phyloP scores from a whole-genome alignment of 441 rosid species.

The Pelargonium citronellum region DNA sequence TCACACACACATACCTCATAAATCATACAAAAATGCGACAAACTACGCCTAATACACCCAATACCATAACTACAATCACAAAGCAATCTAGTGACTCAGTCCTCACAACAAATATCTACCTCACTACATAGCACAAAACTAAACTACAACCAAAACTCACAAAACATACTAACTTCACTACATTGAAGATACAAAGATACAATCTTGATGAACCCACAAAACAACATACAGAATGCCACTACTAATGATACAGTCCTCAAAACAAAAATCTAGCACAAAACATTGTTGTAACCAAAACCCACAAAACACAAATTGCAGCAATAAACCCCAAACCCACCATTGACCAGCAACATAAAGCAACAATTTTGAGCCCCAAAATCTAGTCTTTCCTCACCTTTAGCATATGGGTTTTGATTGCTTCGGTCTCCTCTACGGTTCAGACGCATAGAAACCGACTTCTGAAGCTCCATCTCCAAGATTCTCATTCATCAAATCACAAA shows the following conservation, averaged over 20 bases:
- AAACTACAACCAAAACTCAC: not conserved
- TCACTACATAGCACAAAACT: conserved; percentile 8
- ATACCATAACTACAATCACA: not conserved
- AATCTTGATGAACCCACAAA: not conserved
- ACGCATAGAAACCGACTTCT: conserved; percentile 47
- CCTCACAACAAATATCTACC: not conserved
- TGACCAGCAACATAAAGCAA: not conserved
- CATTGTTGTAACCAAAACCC: not conserved
- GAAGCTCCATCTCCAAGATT: conserved; percentile 49
- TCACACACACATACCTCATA: not conserved
- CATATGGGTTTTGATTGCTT: conserved; percentile 26
- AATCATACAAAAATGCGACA: not conserved
- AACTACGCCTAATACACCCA: no score
- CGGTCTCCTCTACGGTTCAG: conserved; percentile 59
- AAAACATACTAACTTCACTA: not conserved
- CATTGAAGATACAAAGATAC: conserved; percentile 3
- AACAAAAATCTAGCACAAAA: conserved; percentile 1
- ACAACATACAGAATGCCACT: not conserved
- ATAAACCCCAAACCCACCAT: not conserved
- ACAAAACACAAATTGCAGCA: not conserved
- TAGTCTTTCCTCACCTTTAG: conserved; percentile 35
- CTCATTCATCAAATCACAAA: not conserved
- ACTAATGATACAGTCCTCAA: not conserved
- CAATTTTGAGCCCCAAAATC: not conserved
- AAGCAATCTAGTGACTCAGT: not conserved